phyloP scores from a whole-genome alignment of 1,284 basidiomycete species.

The Leccinum ambiguum region DNA sequence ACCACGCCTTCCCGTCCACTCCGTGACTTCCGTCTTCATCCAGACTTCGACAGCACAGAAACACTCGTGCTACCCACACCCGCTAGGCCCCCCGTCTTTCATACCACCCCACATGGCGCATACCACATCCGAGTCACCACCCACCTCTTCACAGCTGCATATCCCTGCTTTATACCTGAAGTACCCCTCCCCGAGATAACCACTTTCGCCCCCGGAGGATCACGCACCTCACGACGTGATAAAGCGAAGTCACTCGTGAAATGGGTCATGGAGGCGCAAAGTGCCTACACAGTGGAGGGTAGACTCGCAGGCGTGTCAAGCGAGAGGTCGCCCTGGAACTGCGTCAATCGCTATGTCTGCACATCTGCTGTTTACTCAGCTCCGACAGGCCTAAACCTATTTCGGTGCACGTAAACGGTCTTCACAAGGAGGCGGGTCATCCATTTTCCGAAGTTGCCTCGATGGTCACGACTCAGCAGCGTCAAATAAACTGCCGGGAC shows the following conservation, averaged over 20 bases:
- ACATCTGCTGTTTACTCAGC: conserved; percentile 2
- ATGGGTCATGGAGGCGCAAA: conserved; percentile 26
- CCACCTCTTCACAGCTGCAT: conserved; percentile 74
- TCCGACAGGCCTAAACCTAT: conserved; percentile 54
- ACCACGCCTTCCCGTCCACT: conserved; percentile 24
- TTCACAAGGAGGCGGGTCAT: conserved; percentile 70
- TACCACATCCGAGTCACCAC: conserved; percentile 40
- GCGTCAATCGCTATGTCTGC: conserved; percentile 54
- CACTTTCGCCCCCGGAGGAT: conserved; percentile 5
- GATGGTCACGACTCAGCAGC: background rate
- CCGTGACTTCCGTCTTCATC: conserved; percentile 12
- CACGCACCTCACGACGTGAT: conserved; percentile 34
- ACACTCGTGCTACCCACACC: conserved; percentile 22
- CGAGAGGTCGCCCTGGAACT: conserved; percentile 51
- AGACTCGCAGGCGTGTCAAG: conserved; percentile 27
- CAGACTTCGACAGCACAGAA: conserved; percentile 9
- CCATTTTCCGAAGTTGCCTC: background rate
- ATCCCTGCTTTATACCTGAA: conserved; percentile 54
- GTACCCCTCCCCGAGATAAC: conserved; percentile 40
- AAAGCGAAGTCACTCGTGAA: conserved; percentile 22
- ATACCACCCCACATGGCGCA: conserved; percentile 15
- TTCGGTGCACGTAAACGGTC: conserved; percentile 79
- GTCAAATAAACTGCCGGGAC: conserved; percentile 40
- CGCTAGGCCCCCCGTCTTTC: conserved; percentile 22
- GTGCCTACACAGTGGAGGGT: conserved; percentile 17